Percentiles rank a stretch among this genome's conserved stretches.
Evolutionary conservation across 306 rosid species (phyloP).

Genomic region (Prunus mume): DNA sequence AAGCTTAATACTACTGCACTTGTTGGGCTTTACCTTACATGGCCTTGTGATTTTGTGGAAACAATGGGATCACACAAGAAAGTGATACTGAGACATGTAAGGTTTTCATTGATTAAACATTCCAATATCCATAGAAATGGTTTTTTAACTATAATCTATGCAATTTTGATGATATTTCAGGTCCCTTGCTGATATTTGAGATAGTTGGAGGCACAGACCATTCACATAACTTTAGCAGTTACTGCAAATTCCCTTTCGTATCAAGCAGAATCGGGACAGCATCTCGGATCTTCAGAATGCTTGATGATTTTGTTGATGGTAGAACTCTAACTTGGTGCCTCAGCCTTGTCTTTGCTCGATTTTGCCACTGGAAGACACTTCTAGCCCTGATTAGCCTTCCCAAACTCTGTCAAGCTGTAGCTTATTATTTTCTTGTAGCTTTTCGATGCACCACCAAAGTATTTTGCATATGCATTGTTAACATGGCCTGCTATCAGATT

Average conservation of each 20-base stretch:
- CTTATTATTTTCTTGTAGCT: background rate
- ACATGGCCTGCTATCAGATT: background rate
- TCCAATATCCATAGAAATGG: background rate
- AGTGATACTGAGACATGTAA: background rate
- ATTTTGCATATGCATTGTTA: background rate
- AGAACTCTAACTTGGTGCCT: constrained; percentile 2
- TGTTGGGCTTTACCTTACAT: background rate
- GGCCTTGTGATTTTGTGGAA: background rate
- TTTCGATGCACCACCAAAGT: background rate
- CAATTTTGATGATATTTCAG: constrained; percentile 16
- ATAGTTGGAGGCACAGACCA: constrained; percentile 1
- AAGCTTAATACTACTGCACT: background rate
- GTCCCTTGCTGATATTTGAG: constrained; percentile 9
- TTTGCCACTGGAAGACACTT: constrained; percentile 17
- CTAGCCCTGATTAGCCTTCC: constrained; percentile 1
- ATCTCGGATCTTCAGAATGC: background rate
- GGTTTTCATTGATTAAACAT: background rate
- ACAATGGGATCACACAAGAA: background rate
- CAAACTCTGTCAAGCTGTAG: background rate
- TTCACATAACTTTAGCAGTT: background rate
- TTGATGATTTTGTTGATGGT: background rate
- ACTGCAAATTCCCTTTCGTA: background rate
- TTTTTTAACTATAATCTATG: background rate
- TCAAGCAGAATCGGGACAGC: background rate
- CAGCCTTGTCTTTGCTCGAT: constrained; percentile 7